Percentiles rank a stretch among this genome's conserved stretches.
phyloP scores from a whole-genome alignment of 2,329 filamentous ascomycete species.

The Claviceps pusilla region DNA sequence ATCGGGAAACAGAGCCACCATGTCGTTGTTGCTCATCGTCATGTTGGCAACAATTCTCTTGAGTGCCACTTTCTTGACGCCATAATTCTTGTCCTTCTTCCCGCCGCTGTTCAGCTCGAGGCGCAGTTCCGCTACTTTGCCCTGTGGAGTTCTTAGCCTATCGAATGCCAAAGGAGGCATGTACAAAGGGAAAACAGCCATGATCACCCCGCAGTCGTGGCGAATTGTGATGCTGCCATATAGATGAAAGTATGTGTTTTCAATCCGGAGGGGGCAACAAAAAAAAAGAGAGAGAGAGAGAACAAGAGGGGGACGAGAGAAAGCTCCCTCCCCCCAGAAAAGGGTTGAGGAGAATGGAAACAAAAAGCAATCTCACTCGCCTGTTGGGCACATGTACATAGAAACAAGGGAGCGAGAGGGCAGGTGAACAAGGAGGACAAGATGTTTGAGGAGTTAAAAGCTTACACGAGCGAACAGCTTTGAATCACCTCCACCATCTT shows the following conservation, averaged over 20 bases:
- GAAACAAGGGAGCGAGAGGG: constrained; percentile 5
- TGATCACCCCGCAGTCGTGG: constrained; percentile 5
- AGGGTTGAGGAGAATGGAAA: not conserved
- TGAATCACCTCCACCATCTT: constrained; percentile 70
- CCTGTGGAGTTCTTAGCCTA: constrained; percentile 54
- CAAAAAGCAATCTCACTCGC: not conserved
- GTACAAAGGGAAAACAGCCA: constrained; percentile 39
- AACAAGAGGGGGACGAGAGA: not conserved
- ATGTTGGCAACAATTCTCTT: constrained; percentile 99
- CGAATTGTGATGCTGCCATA: not conserved
- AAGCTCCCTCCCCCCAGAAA: not conserved
- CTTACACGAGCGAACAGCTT: constrained; percentile 96
- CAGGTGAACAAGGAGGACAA: not conserved
- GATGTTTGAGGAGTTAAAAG: constrained; percentile 8
- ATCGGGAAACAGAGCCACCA: constrained; percentile 93
- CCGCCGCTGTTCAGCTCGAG: constrained; percentile 83
- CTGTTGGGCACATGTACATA: constrained; percentile 1
- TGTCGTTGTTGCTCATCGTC: constrained; percentile 99
- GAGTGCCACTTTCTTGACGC: constrained; percentile 88
- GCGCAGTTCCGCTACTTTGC: constrained; percentile 95
- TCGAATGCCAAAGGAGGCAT: constrained; percentile 28
- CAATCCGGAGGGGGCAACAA: not conserved
- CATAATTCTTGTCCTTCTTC: constrained; percentile 96
- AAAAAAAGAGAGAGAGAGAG: not conserved
- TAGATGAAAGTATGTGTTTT: not conserved